A percentile compares a stretch with the other conserved stretches of the same genome.
Evolutionary conservation across 164 flowering plant genomes (phyloP).

Genomic region (Vitis riparia): DNA sequence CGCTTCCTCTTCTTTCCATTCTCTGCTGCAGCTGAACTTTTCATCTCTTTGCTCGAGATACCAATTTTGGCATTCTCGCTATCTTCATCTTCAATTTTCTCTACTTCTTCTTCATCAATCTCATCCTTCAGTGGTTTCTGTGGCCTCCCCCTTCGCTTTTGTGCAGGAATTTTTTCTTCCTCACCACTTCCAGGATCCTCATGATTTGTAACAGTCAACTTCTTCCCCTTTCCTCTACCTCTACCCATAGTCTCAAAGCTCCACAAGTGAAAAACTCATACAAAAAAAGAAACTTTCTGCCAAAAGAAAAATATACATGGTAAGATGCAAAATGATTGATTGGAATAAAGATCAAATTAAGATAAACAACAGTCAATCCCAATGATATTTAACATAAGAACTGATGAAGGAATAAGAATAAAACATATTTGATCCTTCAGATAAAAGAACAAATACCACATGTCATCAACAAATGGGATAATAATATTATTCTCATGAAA

Average conservation of each 20-base stretch:
- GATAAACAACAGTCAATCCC: neutral
- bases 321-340: no score
- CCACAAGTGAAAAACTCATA: constrained; percentile 7
- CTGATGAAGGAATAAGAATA: no score
- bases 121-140: constrained; percentile 44
- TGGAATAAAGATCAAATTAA: neutral
- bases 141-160: constrained; percentile 52
- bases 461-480: no score
- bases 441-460: no score
- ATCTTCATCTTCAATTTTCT: constrained; percentile 31
- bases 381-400: neutral
- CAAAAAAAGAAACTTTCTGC: constrained; percentile 16
- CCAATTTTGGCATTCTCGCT: constrained; percentile 25
- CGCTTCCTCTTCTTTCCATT: constrained; percentile 47
- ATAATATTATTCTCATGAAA: no score
- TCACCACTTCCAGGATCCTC: constrained; percentile 56
- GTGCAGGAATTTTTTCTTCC: constrained; percentile 52
- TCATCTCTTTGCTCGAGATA: constrained; percentile 19
- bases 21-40: constrained; percentile 25
- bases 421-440: no score
- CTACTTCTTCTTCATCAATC: constrained; percentile 31
- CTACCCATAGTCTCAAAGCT: constrained; percentile 43
- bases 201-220: constrained; percentile 31
- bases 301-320: neutral
- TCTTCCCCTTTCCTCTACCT: constrained; percentile 67